Percentiles rank a stretch among this genome's conserved stretches.
phyloP scores from a whole-genome alignment of 768 basidiomycete genomes.

The Termitomyces sp. region DNA sequence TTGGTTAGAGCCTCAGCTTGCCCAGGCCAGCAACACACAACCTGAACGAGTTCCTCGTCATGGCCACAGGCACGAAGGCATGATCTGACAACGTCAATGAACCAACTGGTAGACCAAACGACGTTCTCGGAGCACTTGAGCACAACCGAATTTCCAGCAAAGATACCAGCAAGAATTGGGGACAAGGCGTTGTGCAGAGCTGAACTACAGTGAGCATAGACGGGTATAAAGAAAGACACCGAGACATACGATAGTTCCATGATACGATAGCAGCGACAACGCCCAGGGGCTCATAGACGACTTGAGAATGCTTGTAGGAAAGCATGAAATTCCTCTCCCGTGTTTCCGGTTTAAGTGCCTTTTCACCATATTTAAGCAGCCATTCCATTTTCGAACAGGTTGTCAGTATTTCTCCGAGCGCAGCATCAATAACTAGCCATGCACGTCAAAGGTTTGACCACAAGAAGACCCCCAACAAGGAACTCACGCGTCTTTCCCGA shows the following conservation, averaged over 20 bases:
- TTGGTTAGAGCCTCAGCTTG: slow-evolving; percentile 79
- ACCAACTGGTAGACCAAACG: slow-evolving; percentile 86
- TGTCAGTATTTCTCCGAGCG: slow-evolving; percentile 92
- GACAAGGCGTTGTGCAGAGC: slow-evolving; percentile 94
- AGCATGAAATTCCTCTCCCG: slow-evolving; percentile 66
- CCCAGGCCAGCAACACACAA: slow-evolving; percentile 87
- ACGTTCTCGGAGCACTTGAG: slow-evolving; percentile 93
- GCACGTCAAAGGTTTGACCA: background rate
- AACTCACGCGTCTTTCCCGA: slow-evolving; percentile 90
- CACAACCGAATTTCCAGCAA: slow-evolving; percentile 86
- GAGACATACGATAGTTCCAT: slow-evolving; percentile 82
- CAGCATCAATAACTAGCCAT: slow-evolving; percentile 81
- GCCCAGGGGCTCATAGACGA: slow-evolving; percentile 88
- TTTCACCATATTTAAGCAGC: slow-evolving; percentile 84
- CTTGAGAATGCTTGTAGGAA: slow-evolving; percentile 72
- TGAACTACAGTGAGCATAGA: slow-evolving; percentile 22
- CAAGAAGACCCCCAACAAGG: background rate
- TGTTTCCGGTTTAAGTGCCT: slow-evolving; percentile 66
- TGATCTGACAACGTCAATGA: slow-evolving; percentile 71
- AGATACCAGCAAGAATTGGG: slow-evolving; percentile 87
- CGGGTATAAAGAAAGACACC: background rate
- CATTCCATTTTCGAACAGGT: slow-evolving; percentile 94
- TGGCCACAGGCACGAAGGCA: slow-evolving; percentile 83
- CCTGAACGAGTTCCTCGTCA: slow-evolving; percentile 83
- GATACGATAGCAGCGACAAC: slow-evolving; percentile 92